Evolutionary conservation across 2,329 filamentous ascomycete species (phyloP).

Genomic region (Phialocephala subalpina): DNA sequence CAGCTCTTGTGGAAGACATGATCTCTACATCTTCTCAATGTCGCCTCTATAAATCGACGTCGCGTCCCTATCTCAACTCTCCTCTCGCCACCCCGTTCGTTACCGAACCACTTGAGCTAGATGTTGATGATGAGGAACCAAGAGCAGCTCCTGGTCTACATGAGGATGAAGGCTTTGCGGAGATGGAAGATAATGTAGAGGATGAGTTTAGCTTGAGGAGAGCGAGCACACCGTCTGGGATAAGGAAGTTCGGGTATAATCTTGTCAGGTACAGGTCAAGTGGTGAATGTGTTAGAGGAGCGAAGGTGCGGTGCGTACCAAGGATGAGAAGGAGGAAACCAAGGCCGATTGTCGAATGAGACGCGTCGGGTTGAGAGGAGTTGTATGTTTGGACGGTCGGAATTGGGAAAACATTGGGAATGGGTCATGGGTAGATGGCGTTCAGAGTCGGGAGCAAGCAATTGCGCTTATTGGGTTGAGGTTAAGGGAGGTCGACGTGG

Average conservation of each 20-base stretch:
- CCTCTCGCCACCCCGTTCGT: not conserved
- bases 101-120: not conserved
- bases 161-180: slow-evolving; percentile 38
- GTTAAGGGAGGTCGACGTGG: not conserved
- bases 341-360: not conserved
- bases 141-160: slow-evolving; percentile 10
- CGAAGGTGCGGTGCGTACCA: slow-evolving; percentile 27
- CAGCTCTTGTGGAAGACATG: slow-evolving; percentile 37
- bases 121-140: not conserved
- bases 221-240: slow-evolving; percentile 31
- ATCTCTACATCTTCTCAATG: slow-evolving; percentile 36
- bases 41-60: not conserved
- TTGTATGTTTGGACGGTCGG: not conserved
- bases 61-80: not conserved
- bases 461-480: slow-evolving; percentile 12
- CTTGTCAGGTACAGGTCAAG: slow-evolving; percentile 24
- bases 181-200: slow-evolving; percentile 26
- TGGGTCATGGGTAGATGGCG: not conserved
- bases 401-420: not conserved
- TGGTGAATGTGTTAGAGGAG: slow-evolving; percentile 20
- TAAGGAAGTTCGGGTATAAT: slow-evolving; percentile 28
- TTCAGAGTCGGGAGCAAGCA: slow-evolving; percentile 15
- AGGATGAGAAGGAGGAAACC: slow-evolving; percentile 33
- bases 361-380: not conserved
- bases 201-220: slow-evolving; percentile 31